Percentiles rank a stretch among this genome's conserved stretches.
Conservation (phyloP, 805 yeast species). For the Ogataea nakhonphanomensis region DNA sequence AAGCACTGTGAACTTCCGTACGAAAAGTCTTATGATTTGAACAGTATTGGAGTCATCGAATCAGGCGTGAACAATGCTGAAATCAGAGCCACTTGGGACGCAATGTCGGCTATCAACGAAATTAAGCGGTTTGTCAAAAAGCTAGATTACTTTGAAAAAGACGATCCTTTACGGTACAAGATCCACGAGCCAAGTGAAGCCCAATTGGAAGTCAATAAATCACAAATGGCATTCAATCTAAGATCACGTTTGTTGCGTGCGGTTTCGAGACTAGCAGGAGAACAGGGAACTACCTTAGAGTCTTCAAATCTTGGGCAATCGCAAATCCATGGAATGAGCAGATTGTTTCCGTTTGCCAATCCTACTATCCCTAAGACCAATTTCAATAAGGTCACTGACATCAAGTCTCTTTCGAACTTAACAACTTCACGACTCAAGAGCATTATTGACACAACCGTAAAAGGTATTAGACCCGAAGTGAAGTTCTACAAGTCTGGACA, state of each 20-base stretch:
- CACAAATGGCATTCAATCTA: slow-evolving; percentile 26
- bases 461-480: slow-evolving; percentile 28
- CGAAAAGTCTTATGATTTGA: neutral
- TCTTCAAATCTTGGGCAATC: slow-evolving; percentile 13
- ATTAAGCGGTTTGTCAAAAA: slow-evolving; percentile 1
- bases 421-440: slow-evolving; percentile 20
- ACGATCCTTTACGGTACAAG: slow-evolving; percentile 8
- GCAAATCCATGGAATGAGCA: slow-evolving; percentile 17
- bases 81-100: slow-evolving; percentile 3
- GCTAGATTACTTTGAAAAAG: slow-evolving; percentile 1
- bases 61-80: slow-evolving; percentile 1
- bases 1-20: slow-evolving; percentile 2
- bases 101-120: slow-evolving; percentile 3
- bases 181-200: slow-evolving; percentile 7
- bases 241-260: slow-evolving; percentile 31
- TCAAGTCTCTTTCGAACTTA: slow-evolving; percentile 12
- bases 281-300: slow-evolving; percentile 23
- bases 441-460: slow-evolving; percentile 26
- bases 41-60: neutral
- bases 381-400: slow-evolving; percentile 11
- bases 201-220: slow-evolving; percentile 26
- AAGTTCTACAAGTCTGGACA: slow-evolving; percentile 15
- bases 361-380: slow-evolving; percentile 20
- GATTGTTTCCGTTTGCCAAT: slow-evolving; percentile 27
- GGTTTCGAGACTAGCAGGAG: slow-evolving; percentile 21